Conservation (phyloP, 768 basidiomycete species). For the Boletus vermiculosoides region DNA sequence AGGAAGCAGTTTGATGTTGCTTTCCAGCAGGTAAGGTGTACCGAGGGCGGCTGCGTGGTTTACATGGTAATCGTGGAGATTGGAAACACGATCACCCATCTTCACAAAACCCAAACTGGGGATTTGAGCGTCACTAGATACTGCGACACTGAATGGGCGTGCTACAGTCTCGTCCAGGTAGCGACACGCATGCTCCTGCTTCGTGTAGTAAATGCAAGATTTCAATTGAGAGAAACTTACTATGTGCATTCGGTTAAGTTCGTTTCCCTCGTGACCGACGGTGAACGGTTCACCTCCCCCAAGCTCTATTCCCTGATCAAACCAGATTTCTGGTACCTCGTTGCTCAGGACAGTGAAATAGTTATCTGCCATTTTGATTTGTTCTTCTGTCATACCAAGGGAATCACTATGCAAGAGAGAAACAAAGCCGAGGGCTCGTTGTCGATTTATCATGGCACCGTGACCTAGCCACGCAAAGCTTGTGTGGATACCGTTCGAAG, state of each 20-base stretch:
- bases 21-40: conserved; percentile 50
- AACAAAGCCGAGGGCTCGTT: conserved; percentile 47
- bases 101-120: conserved; percentile 10
- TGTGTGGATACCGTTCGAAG: conserved; percentile 43
- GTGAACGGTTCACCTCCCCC: conserved; percentile 64
- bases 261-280: conserved; percentile 53
- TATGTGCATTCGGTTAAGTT: conserved; percentile 57
- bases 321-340: conserved; percentile 57
- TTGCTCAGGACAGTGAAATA: conserved; percentile 63
- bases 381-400: conserved; percentile 46
- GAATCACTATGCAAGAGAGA: conserved; percentile 37
- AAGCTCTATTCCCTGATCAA: conserved; percentile 60
- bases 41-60: conserved; percentile 42
- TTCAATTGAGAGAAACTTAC: conserved; percentile 37
- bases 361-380: conserved; percentile 68
- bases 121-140: background rate
- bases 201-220: background rate
- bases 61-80: conserved; percentile 3
- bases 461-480: conserved; percentile 69
- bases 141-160: background rate
- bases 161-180: conserved; percentile 40
- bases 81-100: background rate
- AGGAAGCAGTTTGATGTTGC: conserved; percentile 48
- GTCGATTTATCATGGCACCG: conserved; percentile 52
- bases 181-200: conserved; percentile 45